Base-by-base conservation (phyloP, 768 basidiomycete species). In the Tylopilus rubrobrunneus region DNA sequence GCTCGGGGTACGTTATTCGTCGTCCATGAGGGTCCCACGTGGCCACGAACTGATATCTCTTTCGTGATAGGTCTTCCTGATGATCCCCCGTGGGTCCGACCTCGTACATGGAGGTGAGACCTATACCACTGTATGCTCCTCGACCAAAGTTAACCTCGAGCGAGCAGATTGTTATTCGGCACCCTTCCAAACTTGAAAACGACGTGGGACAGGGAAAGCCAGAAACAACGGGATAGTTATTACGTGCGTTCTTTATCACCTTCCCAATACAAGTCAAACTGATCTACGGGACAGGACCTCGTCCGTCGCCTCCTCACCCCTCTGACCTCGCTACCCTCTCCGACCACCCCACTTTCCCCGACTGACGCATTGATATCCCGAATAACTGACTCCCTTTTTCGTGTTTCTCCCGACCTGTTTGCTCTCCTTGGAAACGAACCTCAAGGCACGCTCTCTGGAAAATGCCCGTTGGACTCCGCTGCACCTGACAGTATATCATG, bases 71-170 rank as follows among this genome's bases (percentile, higher is more conserved):
- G 88, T 53, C 78, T 90, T 44, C 86, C 88, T 46, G 81, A 87
- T 59, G 77, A 86, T 60, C 89, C 89, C 41, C 71, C 77, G 5
- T 90, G 87, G 86, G 74, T 90, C 57, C 79, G 89, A 40, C 86
- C 88, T 28, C 77, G 86, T 41, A 75, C 87, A 61, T 91, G 89
- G 89, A 87, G 81, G 89, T 87, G 56, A 66, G 84, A 27, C n/a
- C 25, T 33, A 27, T 34, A 9, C 15, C 14, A 0, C 6, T 3
- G 33, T 23, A 15, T 15, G 2, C 42, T 52, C 15, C 33, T 14
- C 28, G 42, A 53, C 40, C 57, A 51, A 6, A 56, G 43, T 27
- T 57, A 34, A 25, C 36, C 28, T 51, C 39, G 19, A 47, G 45
- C 44, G 48, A 21, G 1, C 29, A 88, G 86, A 62, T 61, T 90